A percentile compares a stretch with the other conserved stretches of the same genome.
These are phyloP conservation scores for Pyrus hybrid DNA, from an alignment of 331 rosid genomes.

Conservation along the genomic window DNA sequence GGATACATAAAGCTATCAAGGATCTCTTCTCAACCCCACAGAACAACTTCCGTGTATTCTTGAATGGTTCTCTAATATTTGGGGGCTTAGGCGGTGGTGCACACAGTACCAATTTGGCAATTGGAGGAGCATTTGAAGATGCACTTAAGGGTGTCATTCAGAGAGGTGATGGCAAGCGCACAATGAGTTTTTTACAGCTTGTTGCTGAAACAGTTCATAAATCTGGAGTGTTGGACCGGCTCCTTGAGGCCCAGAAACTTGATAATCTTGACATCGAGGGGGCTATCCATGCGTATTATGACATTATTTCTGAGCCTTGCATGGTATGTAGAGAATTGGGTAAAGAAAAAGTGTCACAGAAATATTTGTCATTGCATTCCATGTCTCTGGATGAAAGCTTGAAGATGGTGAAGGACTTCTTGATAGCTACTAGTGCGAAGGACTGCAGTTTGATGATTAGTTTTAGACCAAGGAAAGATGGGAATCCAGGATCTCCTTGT, in stretches of 20 bases:
- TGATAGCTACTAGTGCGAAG: conserved; percentile 83
- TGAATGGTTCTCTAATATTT: conserved; percentile 74
- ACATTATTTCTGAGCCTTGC: conserved; percentile 62
- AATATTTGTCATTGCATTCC: conserved; percentile 58
- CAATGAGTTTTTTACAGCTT: conserved; percentile 54
- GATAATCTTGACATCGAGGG: conserved; percentile 87
- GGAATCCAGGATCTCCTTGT: conserved; percentile 31
- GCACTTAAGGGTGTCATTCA: conserved; percentile 51
- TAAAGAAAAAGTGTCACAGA: conserved; percentile 33
- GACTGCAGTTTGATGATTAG: conserved; percentile 88
- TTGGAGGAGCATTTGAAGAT: conserved; percentile 64
- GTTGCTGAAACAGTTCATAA: conserved; percentile 47
- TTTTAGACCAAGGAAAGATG: conserved; percentile 53
- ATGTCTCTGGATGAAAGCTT: conserved; percentile 61
- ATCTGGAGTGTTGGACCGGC: conserved; percentile 62
- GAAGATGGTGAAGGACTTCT: conserved; percentile 62
- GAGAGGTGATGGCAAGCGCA: conserved; percentile 44
- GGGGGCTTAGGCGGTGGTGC: conserved; percentile 73
- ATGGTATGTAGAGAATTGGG: conserved; percentile 47
- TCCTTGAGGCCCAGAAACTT: conserved; percentile 70
- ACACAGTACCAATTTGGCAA: conserved; percentile 31
- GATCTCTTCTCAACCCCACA: conserved; percentile 84
- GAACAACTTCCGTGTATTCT: conserved; percentile 85
- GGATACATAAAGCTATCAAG: conserved; percentile 59
- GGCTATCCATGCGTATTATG: conserved; percentile 82